phyloP scores from a whole-genome alignment of 768 basidiomycete genomes.

The Baorangia bicolor region DNA sequence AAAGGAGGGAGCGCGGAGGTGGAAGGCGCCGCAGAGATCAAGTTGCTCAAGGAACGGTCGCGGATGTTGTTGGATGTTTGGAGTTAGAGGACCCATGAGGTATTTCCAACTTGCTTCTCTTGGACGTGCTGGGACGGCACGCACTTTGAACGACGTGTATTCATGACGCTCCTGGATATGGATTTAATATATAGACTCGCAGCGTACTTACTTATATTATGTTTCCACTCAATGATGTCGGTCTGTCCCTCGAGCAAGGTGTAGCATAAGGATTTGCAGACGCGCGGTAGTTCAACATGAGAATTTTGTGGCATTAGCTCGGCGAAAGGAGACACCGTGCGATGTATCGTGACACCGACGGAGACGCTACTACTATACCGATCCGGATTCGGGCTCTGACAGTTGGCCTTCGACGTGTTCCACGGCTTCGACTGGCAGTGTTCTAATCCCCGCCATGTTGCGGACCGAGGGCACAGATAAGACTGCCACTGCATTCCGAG shows the following conservation, averaged over 20 bases:
- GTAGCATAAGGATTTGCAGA: neutral
- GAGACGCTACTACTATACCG: neutral
- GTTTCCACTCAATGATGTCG: neutral
- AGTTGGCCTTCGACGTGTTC: neutral
- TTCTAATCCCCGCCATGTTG: slow-evolving; percentile 18
- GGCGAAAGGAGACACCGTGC: too few species aligned
- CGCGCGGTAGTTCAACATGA: neutral
- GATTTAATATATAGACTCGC: slow-evolving; percentile 21
- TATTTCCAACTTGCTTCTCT: neutral
- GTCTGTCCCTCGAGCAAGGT: neutral
- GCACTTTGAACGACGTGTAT: slow-evolving; percentile 6
- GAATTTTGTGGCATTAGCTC: neutral
- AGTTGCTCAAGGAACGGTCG: slow-evolving; percentile 92
- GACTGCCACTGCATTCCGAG: slow-evolving; percentile 5
- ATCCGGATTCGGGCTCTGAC: neutral
- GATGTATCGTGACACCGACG: too few species aligned
- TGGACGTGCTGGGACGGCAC: neutral
- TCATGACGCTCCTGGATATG: slow-evolving; percentile 11
- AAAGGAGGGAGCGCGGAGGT: slow-evolving; percentile 88
- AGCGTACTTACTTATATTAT: slow-evolving; percentile 9
- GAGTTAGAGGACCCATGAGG: slow-evolving; percentile 55
- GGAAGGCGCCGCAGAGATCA: slow-evolving; percentile 89
- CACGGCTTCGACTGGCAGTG: neutral
- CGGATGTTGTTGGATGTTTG: slow-evolving; percentile 86
- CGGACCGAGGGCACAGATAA: slow-evolving; percentile 7